phyloP scores from a whole-genome alignment of 495 filamentous ascomycete genomes.

The Penicillium paxilli region DNA sequence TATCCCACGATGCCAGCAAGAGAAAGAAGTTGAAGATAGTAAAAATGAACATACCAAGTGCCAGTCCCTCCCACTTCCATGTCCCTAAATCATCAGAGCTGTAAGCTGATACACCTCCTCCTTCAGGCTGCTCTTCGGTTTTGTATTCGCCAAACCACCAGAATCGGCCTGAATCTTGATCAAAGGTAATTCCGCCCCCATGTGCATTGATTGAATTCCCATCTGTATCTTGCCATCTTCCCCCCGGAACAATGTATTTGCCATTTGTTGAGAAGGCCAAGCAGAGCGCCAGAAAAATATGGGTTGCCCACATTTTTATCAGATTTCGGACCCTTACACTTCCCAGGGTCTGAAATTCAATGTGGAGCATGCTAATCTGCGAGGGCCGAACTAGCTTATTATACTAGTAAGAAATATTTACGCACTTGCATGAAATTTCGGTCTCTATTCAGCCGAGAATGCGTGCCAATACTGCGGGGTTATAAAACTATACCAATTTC shows the following conservation, averaged over 20 bases:
- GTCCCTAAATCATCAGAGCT: conserved; percentile 26
- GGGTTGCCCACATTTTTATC: neutral
- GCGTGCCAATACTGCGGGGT: neutral
- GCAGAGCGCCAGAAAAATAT: neutral
- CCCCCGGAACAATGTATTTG: conserved; percentile 29
- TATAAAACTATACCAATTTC: neutral
- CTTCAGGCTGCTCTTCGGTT: conserved; percentile 24
- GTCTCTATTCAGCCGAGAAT: neutral
- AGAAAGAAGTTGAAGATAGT: neutral
- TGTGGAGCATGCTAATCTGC: neutral
- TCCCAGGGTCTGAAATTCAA: no score
- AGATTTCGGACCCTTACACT: no score
- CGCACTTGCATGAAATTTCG: neutral
- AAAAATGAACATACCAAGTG: conserved; percentile 14
- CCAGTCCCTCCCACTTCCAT: conserved; percentile 21
- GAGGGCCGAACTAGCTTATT: no score
- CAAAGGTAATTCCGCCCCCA: conserved; percentile 21
- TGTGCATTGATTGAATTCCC: conserved; percentile 25
- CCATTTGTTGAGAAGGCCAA: conserved; percentile 1
- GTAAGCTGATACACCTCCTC: conserved; percentile 26
- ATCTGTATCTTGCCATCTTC: conserved; percentile 25
- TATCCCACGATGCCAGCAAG: no score
- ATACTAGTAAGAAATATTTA: neutral
- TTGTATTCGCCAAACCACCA: conserved; percentile 32
- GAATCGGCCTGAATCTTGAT: conserved; percentile 20